Evolutionary conservation across 163 green algal species (phyloP).

Genomic region (Coccomyxa subellipsoidea): DNA sequence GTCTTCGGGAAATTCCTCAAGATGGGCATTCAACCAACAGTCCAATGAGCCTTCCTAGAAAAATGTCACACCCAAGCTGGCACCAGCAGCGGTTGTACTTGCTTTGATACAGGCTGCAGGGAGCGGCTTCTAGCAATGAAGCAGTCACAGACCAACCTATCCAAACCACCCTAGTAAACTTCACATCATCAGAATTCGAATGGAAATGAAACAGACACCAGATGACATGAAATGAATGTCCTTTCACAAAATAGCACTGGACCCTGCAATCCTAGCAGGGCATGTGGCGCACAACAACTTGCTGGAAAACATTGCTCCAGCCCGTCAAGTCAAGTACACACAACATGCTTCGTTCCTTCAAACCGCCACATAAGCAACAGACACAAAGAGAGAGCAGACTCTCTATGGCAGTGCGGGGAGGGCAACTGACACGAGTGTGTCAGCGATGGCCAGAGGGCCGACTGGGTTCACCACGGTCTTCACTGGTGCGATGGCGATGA

Average conservation of each 20-base stretch:
- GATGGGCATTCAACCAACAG: too few relatives aligned
- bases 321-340: neutral
- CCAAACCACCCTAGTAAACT: neutral
- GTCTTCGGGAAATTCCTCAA: too few relatives aligned
- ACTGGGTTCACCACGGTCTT: neutral
- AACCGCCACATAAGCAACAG: neutral
- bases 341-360: neutral
- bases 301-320: too few relatives aligned
- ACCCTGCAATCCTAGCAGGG: neutral
- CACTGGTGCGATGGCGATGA: neutral
- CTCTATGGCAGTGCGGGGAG: neutral
- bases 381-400: neutral
- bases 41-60: too few relatives aligned
- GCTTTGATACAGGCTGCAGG: neutral
- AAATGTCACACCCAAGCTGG: neutral
- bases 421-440: neutral
- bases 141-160: neutral
- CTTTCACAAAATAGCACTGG: neutral
- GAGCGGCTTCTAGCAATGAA: neutral
- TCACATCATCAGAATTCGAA: neutral
- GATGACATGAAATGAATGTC: neutral
- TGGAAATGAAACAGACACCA: neutral
- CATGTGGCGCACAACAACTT: too few relatives aligned
- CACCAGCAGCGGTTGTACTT: neutral
- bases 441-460: neutral